Percentiles rank a stretch among this genome's conserved stretches.
phyloP scores from a whole-genome alignment of 2,329 filamentous ascomycete genomes.

The Rhynchosporium agropyri region DNA sequence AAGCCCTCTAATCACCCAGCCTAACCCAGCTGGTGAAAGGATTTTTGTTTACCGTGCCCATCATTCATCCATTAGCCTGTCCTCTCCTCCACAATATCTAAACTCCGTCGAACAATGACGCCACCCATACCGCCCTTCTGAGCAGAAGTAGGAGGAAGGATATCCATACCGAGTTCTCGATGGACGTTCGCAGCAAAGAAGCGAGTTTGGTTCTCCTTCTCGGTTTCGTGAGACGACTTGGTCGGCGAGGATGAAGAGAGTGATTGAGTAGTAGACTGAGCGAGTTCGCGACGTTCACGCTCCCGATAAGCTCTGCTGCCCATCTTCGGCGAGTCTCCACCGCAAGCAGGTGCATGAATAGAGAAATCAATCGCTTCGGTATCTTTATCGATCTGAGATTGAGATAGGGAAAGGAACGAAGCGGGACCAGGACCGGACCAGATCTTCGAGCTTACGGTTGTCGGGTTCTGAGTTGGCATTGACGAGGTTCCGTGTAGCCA shows the following conservation, averaged over 20 bases:
- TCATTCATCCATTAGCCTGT: background rate
- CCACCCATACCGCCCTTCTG: background rate
- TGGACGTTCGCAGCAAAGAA: slow-evolving; percentile 12
- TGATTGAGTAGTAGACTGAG: background rate
- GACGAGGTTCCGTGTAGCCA: too few species aligned
- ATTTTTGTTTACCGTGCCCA: too few species aligned
- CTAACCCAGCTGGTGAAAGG: too few species aligned
- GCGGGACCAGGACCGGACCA: slow-evolving; percentile 13
- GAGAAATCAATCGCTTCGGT: slow-evolving; percentile 3
- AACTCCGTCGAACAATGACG: slow-evolving; percentile 20
- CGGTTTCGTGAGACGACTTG: background rate
- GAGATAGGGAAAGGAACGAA: background rate
- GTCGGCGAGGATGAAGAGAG: background rate
- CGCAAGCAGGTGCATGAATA: slow-evolving; percentile 5
- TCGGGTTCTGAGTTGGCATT: background rate
- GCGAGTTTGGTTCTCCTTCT: background rate
- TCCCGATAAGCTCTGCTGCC: slow-evolving; percentile 36
- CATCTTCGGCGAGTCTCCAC: slow-evolving; percentile 22
- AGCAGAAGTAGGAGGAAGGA: background rate
- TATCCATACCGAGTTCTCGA: slow-evolving; percentile 5
- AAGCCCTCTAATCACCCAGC: too few species aligned
- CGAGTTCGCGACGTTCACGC: slow-evolving; percentile 26
- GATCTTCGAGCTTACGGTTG: slow-evolving; percentile 11
- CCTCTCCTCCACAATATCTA: slow-evolving; percentile 24
- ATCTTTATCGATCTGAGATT: slow-evolving; percentile 7